These are phyloP conservation scores for Ballota nigra DNA, from an alignment of 257 asterid species.

Conservation along the genomic window DNA sequence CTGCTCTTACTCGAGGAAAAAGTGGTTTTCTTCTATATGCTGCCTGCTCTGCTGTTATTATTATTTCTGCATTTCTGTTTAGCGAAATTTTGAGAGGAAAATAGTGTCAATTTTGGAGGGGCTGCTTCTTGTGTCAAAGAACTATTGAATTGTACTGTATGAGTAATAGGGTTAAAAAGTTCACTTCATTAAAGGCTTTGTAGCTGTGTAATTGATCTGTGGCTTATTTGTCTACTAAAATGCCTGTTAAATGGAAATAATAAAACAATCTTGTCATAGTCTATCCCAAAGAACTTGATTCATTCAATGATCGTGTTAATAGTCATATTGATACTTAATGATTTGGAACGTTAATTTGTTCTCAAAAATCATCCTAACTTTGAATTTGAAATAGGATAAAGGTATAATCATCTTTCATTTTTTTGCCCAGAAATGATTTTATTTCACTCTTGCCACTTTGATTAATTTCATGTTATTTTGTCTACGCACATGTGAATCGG, in stretches of 20 bases:
- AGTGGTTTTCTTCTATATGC: not conserved
- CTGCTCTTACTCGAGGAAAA: not conserved
- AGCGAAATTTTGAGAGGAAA: constrained; percentile 30
- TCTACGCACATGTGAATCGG: too few relatives aligned
- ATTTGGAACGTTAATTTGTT: too few relatives aligned
- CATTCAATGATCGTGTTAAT: not conserved
- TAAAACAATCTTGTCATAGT: not conserved
- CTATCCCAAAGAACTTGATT: not conserved
- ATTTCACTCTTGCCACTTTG: too few relatives aligned
- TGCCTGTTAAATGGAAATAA: constrained; percentile 9
- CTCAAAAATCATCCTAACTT: too few relatives aligned
- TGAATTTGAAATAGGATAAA: too few relatives aligned
- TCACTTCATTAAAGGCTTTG: not conserved
- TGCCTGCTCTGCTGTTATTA: not conserved
- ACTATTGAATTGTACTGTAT: constrained; percentile 22
- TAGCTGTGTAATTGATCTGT: constrained; percentile 1
- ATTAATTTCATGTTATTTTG: too few relatives aligned
- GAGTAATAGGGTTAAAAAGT: constrained; percentile 11
- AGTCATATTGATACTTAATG: too few relatives aligned
- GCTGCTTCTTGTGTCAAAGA: constrained; percentile 13
- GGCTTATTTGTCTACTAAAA: constrained; percentile 2
- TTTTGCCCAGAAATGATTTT: too few relatives aligned
- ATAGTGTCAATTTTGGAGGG: constrained; percentile 28
- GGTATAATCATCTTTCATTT: not conserved
- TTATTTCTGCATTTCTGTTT: constrained; percentile 2